A percentile compares a stretch with the other conserved stretches of the same genome.
Conservation (phyloP, 257 asterid genomes). For the Apocynum venetum region DNA sequence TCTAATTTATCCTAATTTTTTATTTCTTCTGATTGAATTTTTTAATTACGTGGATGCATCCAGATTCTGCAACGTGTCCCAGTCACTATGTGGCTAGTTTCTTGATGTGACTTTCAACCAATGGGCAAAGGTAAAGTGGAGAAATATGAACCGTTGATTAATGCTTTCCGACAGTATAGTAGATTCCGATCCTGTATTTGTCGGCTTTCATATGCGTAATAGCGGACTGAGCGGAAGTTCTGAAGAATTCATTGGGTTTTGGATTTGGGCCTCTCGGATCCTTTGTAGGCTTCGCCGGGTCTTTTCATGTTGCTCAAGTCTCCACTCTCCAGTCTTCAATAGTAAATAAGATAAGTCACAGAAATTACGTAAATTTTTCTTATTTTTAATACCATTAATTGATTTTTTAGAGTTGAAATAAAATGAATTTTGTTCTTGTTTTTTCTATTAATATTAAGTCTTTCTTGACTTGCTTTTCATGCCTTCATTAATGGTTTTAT, state of each 20-base stretch:
- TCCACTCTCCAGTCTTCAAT: too few species aligned
- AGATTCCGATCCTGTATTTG: conserved; percentile 32
- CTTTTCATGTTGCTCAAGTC: too few species aligned
- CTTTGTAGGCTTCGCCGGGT: too few species aligned
- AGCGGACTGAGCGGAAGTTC: background rate
- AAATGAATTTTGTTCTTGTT: too few species aligned
- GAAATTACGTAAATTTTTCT: too few species aligned
- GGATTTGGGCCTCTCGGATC: background rate
- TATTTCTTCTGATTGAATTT: conserved; percentile 2
- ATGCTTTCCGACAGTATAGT: conserved; percentile 28
- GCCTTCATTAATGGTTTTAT: too few species aligned
- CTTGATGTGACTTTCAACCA: conserved; percentile 32
- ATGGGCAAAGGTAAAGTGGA: conserved; percentile 39
- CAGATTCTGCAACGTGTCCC: conserved; percentile 46
- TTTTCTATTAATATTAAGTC: too few species aligned
- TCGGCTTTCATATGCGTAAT: background rate
- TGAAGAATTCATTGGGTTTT: background rate
- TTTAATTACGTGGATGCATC: conserved; percentile 20
- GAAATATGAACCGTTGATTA: conserved; percentile 23
- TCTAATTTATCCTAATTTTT: conserved; percentile 4
- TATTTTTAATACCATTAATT: too few species aligned
- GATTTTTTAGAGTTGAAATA: too few species aligned
- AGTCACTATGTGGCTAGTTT: conserved; percentile 21
- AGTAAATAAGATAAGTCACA: too few species aligned
- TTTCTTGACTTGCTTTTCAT: too few species aligned